Evolutionary conservation across 2,329 filamentous ascomycete species (phyloP), one percentile per base, ranked within the genome.

Genomic region (Catunica adiposa): DNA sequence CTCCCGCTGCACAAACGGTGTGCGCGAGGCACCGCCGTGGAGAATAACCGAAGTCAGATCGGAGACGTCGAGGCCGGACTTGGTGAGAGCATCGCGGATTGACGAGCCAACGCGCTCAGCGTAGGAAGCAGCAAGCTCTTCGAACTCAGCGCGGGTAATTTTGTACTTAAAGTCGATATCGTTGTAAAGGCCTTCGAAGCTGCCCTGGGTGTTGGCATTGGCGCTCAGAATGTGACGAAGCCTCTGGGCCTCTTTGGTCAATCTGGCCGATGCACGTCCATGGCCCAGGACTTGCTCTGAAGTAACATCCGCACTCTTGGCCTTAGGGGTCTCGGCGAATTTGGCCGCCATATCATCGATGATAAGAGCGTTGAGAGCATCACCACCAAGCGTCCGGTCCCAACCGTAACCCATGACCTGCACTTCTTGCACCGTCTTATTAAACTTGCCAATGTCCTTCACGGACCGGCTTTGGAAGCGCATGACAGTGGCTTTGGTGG

Each of bases 371-470:
- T 96, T 98, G 59, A 98, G 75, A 34, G 83, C 75, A 66, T 98
- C 90, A 56, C 92, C 92, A 58, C 92, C 92, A 17, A 98, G 81
- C 2, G 84, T 86, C 64, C 80, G 80, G 65, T 98, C 92, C 86
- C 87, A 98, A 59, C 87, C 88, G 62, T 78, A 78, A 57, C 90
- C 89, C 47, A 96, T 63, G 38, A 94, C 86, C 59, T 88, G 80
- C n/a, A 97, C 84, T 67, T 98, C 92, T 66, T 97, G 92, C 31
- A 98, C 72, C 1, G 89, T 96, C 78, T 97, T 97, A 75, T 96
- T 97, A 73, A 80, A 90, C 67, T 86, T 89, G 61, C 89, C 89
- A 56, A 90, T 71, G 63, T 96, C 90, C 75, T 97, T 98, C 60
- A 97, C 83, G 1, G 78, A 82, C 62, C 84, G 83, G 66, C 86